Percentiles rank a stretch among this genome's conserved stretches.
Evolutionary conservation across 163 green algal genomes (phyloP).

Genomic region (Trebouxia gelatinosa): DNA sequence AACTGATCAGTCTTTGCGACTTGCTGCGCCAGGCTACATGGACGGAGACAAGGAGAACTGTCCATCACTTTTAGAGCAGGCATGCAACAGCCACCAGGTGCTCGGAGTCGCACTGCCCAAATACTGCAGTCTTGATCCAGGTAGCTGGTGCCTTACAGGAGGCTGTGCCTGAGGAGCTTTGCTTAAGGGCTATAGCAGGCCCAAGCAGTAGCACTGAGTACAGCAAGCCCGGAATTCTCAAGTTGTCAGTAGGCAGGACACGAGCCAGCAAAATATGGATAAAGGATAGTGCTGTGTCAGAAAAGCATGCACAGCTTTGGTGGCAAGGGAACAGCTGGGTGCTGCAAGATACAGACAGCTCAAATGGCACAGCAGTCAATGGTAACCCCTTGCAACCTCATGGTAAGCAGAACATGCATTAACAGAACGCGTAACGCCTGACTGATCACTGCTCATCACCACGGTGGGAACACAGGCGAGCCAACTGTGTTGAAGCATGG

Average conservation of each 20-base stretch:
- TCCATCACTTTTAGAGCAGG: no score
- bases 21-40: no score
- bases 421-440: no score
- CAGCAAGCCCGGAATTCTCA: constrained; percentile 7
- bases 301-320: constrained; percentile 66
- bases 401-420: no score
- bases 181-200: constrained; percentile 28
- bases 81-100: no score
- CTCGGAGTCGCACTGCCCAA: no score
- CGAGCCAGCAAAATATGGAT: constrained; percentile 56
- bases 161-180: constrained; percentile 27
- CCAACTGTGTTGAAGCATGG: constrained; percentile 18
- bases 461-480: neutral
- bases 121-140: no score
- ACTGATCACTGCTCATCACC: no score
- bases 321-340: constrained; percentile 54
- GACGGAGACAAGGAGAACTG: no score
- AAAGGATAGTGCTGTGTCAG: constrained; percentile 65
- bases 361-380: constrained; percentile 76
- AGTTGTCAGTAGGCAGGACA: constrained; percentile 45
- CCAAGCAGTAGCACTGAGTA: constrained; percentile 32
- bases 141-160: no score
- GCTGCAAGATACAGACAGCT: constrained; percentile 64
- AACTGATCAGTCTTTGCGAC: no score
- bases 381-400: constrained; percentile 40